phyloP scores from a whole-genome alignment of 352 stramenopile genomes.

The Phytophthora palmivora region DNA sequence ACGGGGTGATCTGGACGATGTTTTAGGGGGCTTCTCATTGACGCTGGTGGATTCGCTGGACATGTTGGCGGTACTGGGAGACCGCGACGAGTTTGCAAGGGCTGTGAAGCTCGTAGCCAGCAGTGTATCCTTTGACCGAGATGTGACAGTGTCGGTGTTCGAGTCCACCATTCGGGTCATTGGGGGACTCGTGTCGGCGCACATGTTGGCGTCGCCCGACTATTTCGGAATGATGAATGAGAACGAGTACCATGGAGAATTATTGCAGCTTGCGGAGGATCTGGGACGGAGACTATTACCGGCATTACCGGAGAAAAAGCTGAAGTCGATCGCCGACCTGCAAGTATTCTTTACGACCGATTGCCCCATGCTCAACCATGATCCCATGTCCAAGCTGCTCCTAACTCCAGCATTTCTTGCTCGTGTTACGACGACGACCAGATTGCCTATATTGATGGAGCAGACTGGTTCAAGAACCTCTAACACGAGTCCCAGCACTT shows the following conservation, averaged over 20 bases:
- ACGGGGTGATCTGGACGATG: conserved; percentile 87
- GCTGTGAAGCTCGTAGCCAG: conserved; percentile 70
- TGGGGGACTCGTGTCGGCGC: conserved; percentile 91
- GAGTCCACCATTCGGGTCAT: conserved; percentile 94
- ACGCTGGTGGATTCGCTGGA: conserved; percentile 92
- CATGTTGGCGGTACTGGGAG: conserved; percentile 88
- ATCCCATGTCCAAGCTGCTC: no score
- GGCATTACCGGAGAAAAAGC: no score
- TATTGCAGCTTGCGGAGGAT: conserved; percentile 95
- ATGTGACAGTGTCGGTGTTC: conserved; percentile 93
- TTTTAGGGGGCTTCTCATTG: conserved; percentile 82
- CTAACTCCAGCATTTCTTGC: no score
- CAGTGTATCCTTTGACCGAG: conserved; percentile 81
- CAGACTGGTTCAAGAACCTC: no score
- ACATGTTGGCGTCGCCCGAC: conserved; percentile 80
- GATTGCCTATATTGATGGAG: no score
- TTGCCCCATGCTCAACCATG: no score
- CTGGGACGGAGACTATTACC: conserved; percentile 95
- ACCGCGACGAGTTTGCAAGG: conserved; percentile 77
- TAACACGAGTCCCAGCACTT: no score
- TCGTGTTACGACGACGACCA: no score
- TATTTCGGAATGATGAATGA: conserved; percentile 61
- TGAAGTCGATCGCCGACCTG: no score
- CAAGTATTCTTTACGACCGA: no score
- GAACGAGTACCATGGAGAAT: conserved; percentile 92